Conservation (phyloP, 768 basidiomycete genomes). For the Hericium alpestre region DNA sequence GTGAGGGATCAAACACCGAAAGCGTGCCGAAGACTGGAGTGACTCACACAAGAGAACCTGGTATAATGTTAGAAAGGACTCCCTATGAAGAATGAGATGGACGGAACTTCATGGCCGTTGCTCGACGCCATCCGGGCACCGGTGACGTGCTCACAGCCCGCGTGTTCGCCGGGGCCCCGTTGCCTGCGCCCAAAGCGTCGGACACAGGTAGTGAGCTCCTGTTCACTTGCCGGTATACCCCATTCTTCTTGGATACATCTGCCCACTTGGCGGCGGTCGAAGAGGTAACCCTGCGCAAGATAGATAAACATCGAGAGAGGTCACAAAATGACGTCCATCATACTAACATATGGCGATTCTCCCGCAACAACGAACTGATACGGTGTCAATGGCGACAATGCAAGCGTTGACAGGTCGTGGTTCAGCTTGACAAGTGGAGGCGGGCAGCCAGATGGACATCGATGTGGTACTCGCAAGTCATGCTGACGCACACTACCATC, state of each 20-base stretch:
- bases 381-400: constrained; percentile 68
- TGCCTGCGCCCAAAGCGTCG: constrained; percentile 57
- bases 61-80: constrained; percentile 9
- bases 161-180: constrained; percentile 24
- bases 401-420: constrained; percentile 60
- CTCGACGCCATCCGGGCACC: constrained; percentile 59
- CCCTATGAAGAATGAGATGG: background rate
- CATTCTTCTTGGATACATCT: constrained; percentile 55
- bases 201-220: constrained; percentile 65
- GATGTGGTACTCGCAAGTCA: constrained; percentile 63
- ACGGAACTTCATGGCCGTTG: constrained; percentile 64
- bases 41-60: constrained; percentile 58
- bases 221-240: constrained; percentile 44
- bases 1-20: background rate
- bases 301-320: constrained; percentile 10
- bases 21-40: background rate
- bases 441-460: constrained; percentile 56
- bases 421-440: constrained; percentile 57
- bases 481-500: constrained; percentile 86
- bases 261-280: constrained; percentile 68
- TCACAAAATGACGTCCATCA: constrained; percentile 1
- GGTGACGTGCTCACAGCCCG: constrained; percentile 53
- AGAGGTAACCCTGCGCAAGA: constrained; percentile 56
- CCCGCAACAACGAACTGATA: constrained; percentile 83
- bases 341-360: constrained; percentile 60